These are phyloP conservation scores for Lotmaria passim DNA, from an alignment of 208 protist species.

Conservation along the genomic window DNA sequence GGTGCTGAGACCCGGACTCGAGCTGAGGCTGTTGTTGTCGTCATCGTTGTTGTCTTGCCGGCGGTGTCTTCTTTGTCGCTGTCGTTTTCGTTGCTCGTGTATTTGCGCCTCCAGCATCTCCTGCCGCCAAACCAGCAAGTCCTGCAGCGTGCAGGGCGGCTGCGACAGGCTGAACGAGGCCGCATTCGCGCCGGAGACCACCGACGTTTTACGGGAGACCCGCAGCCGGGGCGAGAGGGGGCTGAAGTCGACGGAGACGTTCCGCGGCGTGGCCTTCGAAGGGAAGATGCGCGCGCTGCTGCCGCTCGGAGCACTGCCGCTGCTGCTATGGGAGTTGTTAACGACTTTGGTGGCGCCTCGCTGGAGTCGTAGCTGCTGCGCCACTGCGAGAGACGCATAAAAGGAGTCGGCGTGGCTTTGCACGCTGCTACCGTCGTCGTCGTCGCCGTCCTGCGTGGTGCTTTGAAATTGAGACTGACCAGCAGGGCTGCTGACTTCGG, in stretches of 20 bases:
- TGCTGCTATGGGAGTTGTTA: neutral
- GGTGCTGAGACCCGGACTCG: neutral
- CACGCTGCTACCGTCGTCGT: too few species aligned
- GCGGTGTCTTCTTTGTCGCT: too few species aligned
- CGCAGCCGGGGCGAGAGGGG: neutral
- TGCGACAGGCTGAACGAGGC: neutral
- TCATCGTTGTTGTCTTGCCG: too few species aligned
- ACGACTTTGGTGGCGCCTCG: neutral
- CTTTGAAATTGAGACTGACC: too few species aligned
- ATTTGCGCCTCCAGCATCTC: neutral
- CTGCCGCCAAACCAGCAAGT: slow-evolving; percentile 1
- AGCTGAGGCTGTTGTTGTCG: neutral
- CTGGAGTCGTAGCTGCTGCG: slow-evolving; percentile 4
- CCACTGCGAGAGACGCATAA: neutral
- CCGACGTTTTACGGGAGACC: neutral
- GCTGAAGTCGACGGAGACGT: neutral
- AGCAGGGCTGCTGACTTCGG: too few species aligned
- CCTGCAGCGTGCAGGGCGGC: slow-evolving; percentile 7
- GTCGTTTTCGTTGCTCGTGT: neutral
- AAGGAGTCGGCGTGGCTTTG: slow-evolving; percentile 7
- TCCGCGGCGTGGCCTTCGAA: too few species aligned
- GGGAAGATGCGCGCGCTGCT: too few species aligned
- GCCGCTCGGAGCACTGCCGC: neutral
- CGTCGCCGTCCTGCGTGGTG: too few species aligned
- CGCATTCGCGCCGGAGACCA: neutral